Conservation (phyloP, 352 stramenopile genomes). For the Phytophthora quininea region DNA sequence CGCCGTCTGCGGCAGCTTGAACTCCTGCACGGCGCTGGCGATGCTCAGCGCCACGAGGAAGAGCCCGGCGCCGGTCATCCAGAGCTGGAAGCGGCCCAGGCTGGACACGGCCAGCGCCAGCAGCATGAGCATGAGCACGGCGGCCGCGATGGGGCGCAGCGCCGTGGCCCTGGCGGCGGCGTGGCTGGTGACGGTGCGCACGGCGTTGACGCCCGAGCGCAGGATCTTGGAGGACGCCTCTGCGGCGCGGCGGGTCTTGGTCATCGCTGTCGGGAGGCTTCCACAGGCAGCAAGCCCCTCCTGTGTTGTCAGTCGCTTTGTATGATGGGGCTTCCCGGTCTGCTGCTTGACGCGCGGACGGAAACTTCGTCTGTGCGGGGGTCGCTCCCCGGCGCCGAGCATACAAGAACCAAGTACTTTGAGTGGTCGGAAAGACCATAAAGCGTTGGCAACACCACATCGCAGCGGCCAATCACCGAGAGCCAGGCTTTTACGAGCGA, state of each 20-base stretch:
- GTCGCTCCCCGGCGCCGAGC: neutral
- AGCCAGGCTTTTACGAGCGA: conserved; percentile 13
- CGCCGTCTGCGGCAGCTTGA: conserved; percentile 44
- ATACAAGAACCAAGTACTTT: conserved; percentile 25
- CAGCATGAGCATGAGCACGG: conserved; percentile 45
- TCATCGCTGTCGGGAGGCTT: conserved; percentile 21
- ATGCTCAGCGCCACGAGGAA: conserved; percentile 70
- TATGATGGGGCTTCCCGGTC: neutral
- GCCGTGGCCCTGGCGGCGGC: conserved; percentile 27
- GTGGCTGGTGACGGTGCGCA: conserved; percentile 37
- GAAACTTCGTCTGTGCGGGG: conserved; percentile 26
- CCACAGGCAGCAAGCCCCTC: too few relatives aligned
- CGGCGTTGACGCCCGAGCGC: conserved; percentile 33
- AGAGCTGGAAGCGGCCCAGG: conserved; percentile 63
- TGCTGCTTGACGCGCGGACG: conserved; percentile 29
- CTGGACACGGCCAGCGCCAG: conserved; percentile 53
- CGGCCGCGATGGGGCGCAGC: conserved; percentile 36
- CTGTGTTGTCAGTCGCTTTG: too few relatives aligned
- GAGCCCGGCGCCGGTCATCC: conserved; percentile 68
- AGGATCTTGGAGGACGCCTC: conserved; percentile 33
- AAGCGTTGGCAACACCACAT: neutral
- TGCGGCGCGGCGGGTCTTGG: conserved; percentile 28
- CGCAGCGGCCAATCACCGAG: neutral
- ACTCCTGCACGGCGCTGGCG: conserved; percentile 66
- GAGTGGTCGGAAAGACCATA: conserved; percentile 2